phyloP scores from a whole-genome alignment of 371 early-diverging fungal species.

The Paraphysoderma sedebokerense region DNA sequence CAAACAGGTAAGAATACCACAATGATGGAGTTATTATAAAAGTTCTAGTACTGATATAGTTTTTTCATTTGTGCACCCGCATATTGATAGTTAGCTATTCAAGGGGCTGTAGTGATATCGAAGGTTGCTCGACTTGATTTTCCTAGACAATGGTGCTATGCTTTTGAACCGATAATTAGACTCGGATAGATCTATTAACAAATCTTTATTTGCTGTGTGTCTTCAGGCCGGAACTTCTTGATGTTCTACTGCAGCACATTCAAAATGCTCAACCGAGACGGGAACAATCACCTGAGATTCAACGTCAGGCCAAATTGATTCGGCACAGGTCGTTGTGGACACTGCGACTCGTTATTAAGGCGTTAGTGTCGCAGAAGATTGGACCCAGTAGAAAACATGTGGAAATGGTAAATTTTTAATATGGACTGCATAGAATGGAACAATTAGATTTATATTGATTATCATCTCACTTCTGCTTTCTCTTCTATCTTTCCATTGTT shows the following conservation, averaged over 20 bases:
- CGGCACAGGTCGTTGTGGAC: constrained; percentile 58
- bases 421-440: no score
- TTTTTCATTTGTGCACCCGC: constrained; percentile 1
- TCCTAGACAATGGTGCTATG: constrained; percentile 53
- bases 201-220: not conserved
- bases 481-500: no score
- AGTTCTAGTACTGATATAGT: not conserved
- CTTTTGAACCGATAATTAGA: not conserved
- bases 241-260: constrained; percentile 37
- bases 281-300: constrained; percentile 8
- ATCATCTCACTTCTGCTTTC: no score
- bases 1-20: constrained; percentile 27
- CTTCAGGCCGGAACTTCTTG: constrained; percentile 48
- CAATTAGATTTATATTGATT: no score
- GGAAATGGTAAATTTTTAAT: constrained; percentile 29
- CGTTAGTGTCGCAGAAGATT: constrained; percentile 55
- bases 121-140: constrained; percentile 65
- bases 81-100: constrained; percentile 46
- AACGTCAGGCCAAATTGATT: constrained; percentile 19
- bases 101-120: constrained; percentile 51
- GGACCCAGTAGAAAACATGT: constrained; percentile 44
- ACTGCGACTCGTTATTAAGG: constrained; percentile 57
- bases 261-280: constrained; percentile 23
- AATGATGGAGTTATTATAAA: not conserved
- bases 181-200: not conserved